phyloP scores from a whole-genome alignment of 2,329 filamentous ascomycete species.

The Trichoderma arundinaceum region DNA sequence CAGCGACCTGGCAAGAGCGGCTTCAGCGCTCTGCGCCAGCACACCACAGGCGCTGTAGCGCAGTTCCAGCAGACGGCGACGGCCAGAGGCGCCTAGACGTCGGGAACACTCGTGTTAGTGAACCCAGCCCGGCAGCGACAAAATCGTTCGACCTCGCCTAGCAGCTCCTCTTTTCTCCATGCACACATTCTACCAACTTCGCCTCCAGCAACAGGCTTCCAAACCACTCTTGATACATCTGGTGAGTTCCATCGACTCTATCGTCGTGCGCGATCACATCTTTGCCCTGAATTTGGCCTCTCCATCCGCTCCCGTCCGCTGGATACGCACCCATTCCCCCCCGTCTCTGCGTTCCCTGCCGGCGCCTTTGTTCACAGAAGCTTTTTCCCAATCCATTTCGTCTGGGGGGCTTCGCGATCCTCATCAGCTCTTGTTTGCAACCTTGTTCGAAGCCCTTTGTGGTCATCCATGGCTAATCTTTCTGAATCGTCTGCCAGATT shows the following conservation, averaged over 20 bases:
- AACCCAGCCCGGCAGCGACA: conserved; percentile 44
- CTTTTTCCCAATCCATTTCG: conserved; percentile 22
- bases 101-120: conserved; percentile 32
- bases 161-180: conserved; percentile 53
- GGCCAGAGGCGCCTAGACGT: conserved; percentile 17
- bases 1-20: background rate
- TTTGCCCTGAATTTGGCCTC: conserved; percentile 39
- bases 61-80: conserved; percentile 22
- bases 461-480: conserved; percentile 28
- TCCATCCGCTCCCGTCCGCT: conserved; percentile 35
- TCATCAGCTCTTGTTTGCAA: conserved; percentile 23
- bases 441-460: conserved; percentile 14
- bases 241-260: conserved; percentile 47
- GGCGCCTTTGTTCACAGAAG: conserved; percentile 25
- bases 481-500: conserved; percentile 22
- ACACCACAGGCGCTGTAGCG: conserved; percentile 17
- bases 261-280: conserved; percentile 47
- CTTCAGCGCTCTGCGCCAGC: conserved; percentile 6
- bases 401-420: conserved; percentile 22
- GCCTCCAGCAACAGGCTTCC: conserved; percentile 45
- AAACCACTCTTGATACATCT: conserved; percentile 43
- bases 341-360: conserved; percentile 10
- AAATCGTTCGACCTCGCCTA: conserved; percentile 49
- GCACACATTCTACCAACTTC: conserved; percentile 48
- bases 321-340: conserved; percentile 33